These are phyloP conservation scores for Crithidia acanthocephali DNA, from an alignment of 208 protist genomes.

Conservation along the genomic window DNA sequence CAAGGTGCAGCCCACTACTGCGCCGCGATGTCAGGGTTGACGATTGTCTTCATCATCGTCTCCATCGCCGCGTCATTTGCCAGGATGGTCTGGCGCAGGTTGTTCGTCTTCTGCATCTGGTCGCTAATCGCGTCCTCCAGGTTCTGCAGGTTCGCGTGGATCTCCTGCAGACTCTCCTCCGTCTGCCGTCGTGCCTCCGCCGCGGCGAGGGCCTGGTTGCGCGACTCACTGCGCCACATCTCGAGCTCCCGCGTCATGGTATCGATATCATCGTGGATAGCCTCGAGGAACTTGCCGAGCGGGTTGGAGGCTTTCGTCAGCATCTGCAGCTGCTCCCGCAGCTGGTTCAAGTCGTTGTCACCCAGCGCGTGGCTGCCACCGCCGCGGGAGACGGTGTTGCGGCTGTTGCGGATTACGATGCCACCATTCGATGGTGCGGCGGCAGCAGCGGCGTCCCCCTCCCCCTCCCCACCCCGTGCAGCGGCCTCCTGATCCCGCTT, in stretches of 20 bases:
- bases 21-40: constrained; percentile 65
- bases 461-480: constrained; percentile 11
- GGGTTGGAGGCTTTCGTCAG: constrained; percentile 92
- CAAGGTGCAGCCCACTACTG: constrained; percentile 5
- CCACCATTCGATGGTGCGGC: constrained; percentile 39
- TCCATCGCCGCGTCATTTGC: constrained; percentile 82
- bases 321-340: constrained; percentile 89
- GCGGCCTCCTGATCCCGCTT: constrained; percentile 83
- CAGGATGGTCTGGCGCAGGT: constrained; percentile 77
- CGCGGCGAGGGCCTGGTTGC: constrained; percentile 79
- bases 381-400: constrained; percentile 34
- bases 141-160: constrained; percentile 81
- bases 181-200: constrained; percentile 82
- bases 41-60: constrained; percentile 83
- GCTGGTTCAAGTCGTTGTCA: constrained; percentile 76
- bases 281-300: constrained; percentile 84
- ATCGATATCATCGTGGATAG: constrained; percentile 90
- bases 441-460: constrained; percentile 26
- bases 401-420: constrained; percentile 76
- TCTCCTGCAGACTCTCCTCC: constrained; percentile 82
- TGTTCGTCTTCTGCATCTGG: constrained; percentile 88
- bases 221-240: constrained; percentile 90
- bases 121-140: constrained; percentile 89
- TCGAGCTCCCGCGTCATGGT: constrained; percentile 90
- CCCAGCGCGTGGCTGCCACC: constrained; percentile 47